Base-by-base conservation (phyloP, 805 yeast genomes). In the Novakomyces olei region DNA sequence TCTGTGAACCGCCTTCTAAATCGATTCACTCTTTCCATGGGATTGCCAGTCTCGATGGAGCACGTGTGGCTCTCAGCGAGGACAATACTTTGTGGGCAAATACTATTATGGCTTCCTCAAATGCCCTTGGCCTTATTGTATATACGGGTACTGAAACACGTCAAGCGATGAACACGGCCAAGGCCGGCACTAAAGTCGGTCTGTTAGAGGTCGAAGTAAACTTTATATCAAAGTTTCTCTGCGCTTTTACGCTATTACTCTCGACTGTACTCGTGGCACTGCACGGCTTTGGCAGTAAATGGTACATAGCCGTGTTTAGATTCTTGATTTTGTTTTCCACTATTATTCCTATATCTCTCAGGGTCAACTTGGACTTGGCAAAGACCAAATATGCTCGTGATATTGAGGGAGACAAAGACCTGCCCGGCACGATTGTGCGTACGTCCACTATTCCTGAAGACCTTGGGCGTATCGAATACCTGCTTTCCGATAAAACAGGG, bases 361-460 rank as follows among this genome's bases (percentile, higher is more conserved):
- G 99, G 44, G 99, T 88, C 26, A 88, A 88, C 50, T 58, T 88
- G 26, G 99, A 88, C 51, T 65, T 88, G 47, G 98, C 94, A 6
- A 88, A 88, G 51, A 73, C 93, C 0, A 95, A 88, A 2, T 88
- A 88, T 48, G 94, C 96, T 1, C 71, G 78, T 37, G 94, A 88
- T 49, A 88, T 91, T 39, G 92, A 88, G 50, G 81, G 78, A 39
- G 99, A 88, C 49, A 41, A 49, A 10, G 61, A 70, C 3, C 88
- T 88, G 14, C 72, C 79, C 2, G 79, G 72, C 5, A 83, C 96
- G 0, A 69, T 91, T 33, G 99, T 91, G 4, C 69, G 99, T 48
- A 88, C 98, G 1, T 79, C 94, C 36, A 91, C 98, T 0, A 88
- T 88, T 29, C 98, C 98, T 1, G 99, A 88, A 52, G 99, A 88